Base-by-base conservation (phyloP, 108 stramenopile genomes). In the Nitzschia sp. region DNA sequence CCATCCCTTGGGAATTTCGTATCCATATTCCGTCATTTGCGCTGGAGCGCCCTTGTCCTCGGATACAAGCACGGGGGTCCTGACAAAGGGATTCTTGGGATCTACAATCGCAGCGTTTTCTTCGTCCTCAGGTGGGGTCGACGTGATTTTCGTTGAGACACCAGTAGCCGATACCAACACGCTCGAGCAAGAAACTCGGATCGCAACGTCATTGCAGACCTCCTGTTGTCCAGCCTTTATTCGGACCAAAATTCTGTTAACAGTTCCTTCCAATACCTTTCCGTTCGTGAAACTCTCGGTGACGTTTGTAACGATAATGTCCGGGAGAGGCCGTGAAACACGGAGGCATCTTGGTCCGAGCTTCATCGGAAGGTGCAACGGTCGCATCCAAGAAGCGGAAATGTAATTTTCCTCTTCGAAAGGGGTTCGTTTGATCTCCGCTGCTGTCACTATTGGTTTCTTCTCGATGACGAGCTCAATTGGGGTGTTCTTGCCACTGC, bases 361-460 rank as follows among this genome's bases (percentile, higher is more conserved):
- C 29, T 33, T 71, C 76, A 85, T 65, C 6, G 84, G 78, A 42
- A 89, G 74, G 64, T 76, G 47, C 13, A 32, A 23, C 29, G 94
- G 88, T 23, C 94, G 70, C 30, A 62, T 76, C 94, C 94, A 95
- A 1, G 88, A 82, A 30, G 85, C 81, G 17, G 81, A 55, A 38
- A 87, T 72, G 66, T 90, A 95, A 47, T 90, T 89, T 34, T 85
- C 88, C 61, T 89, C 86, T 54, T 95, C 94, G 71, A 90, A 86
- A 17, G 85, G 64, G n/a, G 78, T 79, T 21, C 82, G 63, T 46
- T 80, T 86, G 13, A 71, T 72, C 32, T 66, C 54, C 18, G 76
- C 60, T 21, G 60, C 54, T 1, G 66, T 57, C 18, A 54, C 36
- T 1, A 54, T 54, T 58, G 70, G 48, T 27, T 73, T 71, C 62